phyloP scores from a whole-genome alignment of 768 basidiomycete species.

The Amanita polypyramis region DNA sequence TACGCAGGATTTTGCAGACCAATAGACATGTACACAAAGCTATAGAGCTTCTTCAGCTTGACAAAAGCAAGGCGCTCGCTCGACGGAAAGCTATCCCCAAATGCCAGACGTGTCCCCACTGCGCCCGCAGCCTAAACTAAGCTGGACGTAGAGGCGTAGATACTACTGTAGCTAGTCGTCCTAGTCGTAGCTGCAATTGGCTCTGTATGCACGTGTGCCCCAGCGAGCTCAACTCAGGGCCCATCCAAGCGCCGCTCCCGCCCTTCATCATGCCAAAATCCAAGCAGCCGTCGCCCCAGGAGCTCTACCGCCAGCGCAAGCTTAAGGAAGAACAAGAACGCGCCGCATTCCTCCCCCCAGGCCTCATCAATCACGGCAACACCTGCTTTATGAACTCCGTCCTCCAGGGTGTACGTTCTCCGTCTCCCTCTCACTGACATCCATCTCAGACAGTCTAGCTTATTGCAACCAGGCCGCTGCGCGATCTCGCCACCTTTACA shows the following conservation, averaged over 20 bases:
- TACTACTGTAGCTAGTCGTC: not conserved
- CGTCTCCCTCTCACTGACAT: not conserved
- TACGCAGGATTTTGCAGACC: not conserved
- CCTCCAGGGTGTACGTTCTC: constrained; percentile 66
- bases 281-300: constrained; percentile 51
- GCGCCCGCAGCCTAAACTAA: no score
- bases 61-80: no score
- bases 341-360: constrained; percentile 56
- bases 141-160: no score
- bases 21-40: not conserved
- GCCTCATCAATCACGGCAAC: constrained; percentile 72
- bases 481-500: constrained; percentile 45
- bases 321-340: constrained; percentile 54
- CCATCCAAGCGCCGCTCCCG: not conserved
- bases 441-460: not conserved
- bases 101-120: no score
- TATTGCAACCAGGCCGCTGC: constrained; percentile 57
- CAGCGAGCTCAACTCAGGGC: not conserved
- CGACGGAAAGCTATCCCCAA: no score
- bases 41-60: no score
- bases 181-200: not conserved
- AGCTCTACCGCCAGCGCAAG: constrained; percentile 46
- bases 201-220: not conserved
- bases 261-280: constrained; percentile 37
- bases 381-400: constrained; percentile 98